Evolutionary conservation across 192 early-diverging fungal species (phyloP), one percentile per base, ranked within the genome.

Genomic region (Cetraspora pellucida): DNA sequence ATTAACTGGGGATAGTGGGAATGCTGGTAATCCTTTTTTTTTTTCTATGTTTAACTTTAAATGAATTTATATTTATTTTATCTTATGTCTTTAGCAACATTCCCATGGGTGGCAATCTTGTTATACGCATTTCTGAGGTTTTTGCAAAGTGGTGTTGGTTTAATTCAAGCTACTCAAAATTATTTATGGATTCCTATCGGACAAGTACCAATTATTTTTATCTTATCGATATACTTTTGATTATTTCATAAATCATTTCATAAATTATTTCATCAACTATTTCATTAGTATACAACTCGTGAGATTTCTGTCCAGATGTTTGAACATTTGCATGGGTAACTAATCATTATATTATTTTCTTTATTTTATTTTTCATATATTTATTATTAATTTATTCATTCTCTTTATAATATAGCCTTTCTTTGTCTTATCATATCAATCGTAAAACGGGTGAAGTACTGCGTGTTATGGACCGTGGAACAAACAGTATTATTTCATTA

Each of bases 401-500:
- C n/a, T 2, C n/a, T 11, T 44, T n/a, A 17, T 81, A 97, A 74
- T 96, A 96, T 80, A 88, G 80, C 27, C 88, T 99, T 31, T 95
- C 95, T 9, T 85, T 98, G 21, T 89, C 91, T 25, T 99, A 94
- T 81, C 97, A 99, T 74, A 89, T 98, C 59, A 93, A 92, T 77
- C 91, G 96, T 69, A 98, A 98, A 77, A 98, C 97, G 0, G 95
- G 95, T 57, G 95, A 98, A 80, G 89, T 98, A 11, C 89, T 99
- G 27, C 91, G 97, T 4, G 95, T 98, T 23, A 87, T 95, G 89
- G 92, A 95, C 74, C 88, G 93, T 3, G 94, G 94, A 37, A 93
- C 90, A 1, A 83, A 82, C 61, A 88, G 88, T 11, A 90, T 96
- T 7, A 88, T 92, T 0, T 91, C 90, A 11, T 82, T 99, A 8